These are phyloP conservation scores for Barnettozyma californica DNA, from an alignment of 805 yeast genomes.

Conservation along the genomic window DNA sequence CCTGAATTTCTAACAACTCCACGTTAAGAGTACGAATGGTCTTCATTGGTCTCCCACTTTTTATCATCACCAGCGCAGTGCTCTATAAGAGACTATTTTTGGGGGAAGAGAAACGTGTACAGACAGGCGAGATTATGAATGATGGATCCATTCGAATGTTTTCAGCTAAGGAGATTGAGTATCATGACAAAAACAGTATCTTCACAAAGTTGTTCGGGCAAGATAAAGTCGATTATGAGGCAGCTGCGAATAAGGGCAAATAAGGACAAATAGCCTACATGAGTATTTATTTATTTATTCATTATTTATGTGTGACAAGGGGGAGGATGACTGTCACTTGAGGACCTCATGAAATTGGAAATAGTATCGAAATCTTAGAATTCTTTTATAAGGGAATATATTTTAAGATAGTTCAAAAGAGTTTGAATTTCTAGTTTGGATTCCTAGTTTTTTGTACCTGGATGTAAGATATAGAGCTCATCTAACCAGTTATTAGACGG, in stretches of 20 bases:
- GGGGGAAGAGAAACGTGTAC: slow-evolving; percentile 22
- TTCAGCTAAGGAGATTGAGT: slow-evolving; percentile 18
- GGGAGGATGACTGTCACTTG: background rate
- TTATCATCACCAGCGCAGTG: slow-evolving; percentile 16
- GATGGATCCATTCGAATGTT: slow-evolving; percentile 22
- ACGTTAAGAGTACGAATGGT: slow-evolving; percentile 16
- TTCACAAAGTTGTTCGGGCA: slow-evolving; percentile 20
- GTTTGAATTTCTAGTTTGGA: no score
- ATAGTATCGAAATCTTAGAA: no score
- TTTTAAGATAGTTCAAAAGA: no score
- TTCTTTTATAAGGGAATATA: no score
- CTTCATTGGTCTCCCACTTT: slow-evolving; percentile 21
- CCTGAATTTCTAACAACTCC: background rate
- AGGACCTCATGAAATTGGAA: no score
- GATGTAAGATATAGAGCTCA: no score
- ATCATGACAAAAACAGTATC: slow-evolving; percentile 17
- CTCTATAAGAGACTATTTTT: slow-evolving; percentile 18
- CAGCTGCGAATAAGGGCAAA: slow-evolving; percentile 9
- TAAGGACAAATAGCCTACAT: background rate
- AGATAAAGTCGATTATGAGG: slow-evolving; percentile 21
- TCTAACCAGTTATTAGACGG: no score
- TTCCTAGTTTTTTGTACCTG: no score
- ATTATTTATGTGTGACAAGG: background rate
- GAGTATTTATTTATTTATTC: background rate
- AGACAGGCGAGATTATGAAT: slow-evolving; percentile 21